phyloP scores from a whole-genome alignment of 768 basidiomycete genomes.

The Rubroboletus satanas region DNA sequence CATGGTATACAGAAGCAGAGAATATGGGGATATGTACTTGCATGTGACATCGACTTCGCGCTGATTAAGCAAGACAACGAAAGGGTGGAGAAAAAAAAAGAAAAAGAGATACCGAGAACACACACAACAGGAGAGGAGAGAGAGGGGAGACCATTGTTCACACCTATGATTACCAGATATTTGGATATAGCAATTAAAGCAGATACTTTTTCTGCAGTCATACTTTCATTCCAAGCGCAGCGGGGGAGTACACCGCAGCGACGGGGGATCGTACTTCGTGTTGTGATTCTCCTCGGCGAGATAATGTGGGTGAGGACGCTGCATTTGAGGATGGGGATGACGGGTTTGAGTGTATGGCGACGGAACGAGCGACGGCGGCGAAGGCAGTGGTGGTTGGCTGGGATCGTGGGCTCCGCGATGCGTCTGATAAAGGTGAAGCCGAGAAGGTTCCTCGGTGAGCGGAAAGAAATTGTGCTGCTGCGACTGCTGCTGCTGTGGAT shows the following conservation, averaged over 20 bases:
- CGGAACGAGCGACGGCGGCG: slow-evolving; percentile 34
- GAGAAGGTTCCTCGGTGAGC: slow-evolving; percentile 28
- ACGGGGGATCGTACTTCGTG: slow-evolving; percentile 45
- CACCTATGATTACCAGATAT: slow-evolving; percentile 21
- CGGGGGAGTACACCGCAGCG: slow-evolving; percentile 41
- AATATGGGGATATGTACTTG: slow-evolving; percentile 15
- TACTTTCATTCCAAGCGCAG: slow-evolving; percentile 50
- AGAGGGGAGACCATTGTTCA: slow-evolving; percentile 23
- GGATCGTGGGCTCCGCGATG: slow-evolving; percentile 34
- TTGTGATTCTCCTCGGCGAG: slow-evolving; percentile 33
- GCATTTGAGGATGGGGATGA: slow-evolving; percentile 34
- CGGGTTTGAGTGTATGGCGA: slow-evolving; percentile 26
- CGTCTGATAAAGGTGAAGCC: slow-evolving; percentile 33
- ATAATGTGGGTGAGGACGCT: slow-evolving; percentile 33
- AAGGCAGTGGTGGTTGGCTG: slow-evolving; percentile 25
- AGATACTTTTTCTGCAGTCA: slow-evolving; percentile 15
- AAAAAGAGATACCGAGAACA: not conserved
- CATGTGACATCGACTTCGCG: slow-evolving; percentile 1
- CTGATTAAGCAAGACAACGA: slow-evolving; percentile 5
- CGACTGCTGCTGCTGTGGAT: slow-evolving; percentile 25
- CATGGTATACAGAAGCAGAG: slow-evolving; percentile 21
- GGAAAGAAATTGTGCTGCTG: slow-evolving; percentile 27
- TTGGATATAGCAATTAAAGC: slow-evolving; percentile 25
- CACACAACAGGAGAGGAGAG: not conserved
- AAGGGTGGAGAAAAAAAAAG: not conserved